phyloP scores from a whole-genome alignment of 495 filamentous ascomycete genomes.

The Lasiosphaeris hirsuta region DNA sequence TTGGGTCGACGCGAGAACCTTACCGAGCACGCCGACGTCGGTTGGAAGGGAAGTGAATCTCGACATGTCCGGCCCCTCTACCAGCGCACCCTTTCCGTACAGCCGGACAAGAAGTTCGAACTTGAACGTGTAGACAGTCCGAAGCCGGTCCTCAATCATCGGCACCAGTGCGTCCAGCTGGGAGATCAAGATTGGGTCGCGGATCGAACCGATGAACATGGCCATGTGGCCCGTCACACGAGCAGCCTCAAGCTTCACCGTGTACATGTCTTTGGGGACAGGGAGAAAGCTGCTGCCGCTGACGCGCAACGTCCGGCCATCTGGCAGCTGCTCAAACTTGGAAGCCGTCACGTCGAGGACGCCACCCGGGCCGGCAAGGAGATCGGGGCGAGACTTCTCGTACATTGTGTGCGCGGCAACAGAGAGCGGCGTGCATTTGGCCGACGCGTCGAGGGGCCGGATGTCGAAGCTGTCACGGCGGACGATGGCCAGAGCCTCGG shows the following conservation, averaged over 20 bases:
- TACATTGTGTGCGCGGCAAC: slow-evolving; percentile 52
- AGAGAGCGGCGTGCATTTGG: slow-evolving; percentile 40
- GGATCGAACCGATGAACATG: slow-evolving; percentile 44
- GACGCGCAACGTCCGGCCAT: slow-evolving; percentile 39
- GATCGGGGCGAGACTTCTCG: slow-evolving; percentile 48
- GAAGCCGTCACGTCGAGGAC: slow-evolving; percentile 34
- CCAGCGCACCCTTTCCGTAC: slow-evolving; percentile 31
- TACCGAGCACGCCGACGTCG: slow-evolving; percentile 42
- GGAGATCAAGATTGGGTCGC: slow-evolving; percentile 31
- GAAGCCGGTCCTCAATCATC: slow-evolving; percentile 21
- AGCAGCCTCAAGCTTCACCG: slow-evolving; percentile 47
- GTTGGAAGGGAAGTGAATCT: not conserved
- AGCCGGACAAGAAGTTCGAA: slow-evolving; percentile 40
- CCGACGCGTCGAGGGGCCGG: slow-evolving; percentile 27
- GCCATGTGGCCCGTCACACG: slow-evolving; percentile 39
- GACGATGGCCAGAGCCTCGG: slow-evolving; percentile 34
- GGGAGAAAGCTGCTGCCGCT: slow-evolving; percentile 36
- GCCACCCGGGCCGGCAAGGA: slow-evolving; percentile 46
- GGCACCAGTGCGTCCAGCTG: slow-evolving; percentile 29
- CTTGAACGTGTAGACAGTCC: slow-evolving; percentile 17
- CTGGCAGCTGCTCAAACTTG: slow-evolving; percentile 38
- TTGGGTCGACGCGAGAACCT: slow-evolving; percentile 41
- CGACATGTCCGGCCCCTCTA: not conserved
- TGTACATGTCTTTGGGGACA: slow-evolving; percentile 22
- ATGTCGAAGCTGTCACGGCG: slow-evolving; percentile 45